phyloP scores from a whole-genome alignment of 306 rosid species.

The Morella rubra region DNA sequence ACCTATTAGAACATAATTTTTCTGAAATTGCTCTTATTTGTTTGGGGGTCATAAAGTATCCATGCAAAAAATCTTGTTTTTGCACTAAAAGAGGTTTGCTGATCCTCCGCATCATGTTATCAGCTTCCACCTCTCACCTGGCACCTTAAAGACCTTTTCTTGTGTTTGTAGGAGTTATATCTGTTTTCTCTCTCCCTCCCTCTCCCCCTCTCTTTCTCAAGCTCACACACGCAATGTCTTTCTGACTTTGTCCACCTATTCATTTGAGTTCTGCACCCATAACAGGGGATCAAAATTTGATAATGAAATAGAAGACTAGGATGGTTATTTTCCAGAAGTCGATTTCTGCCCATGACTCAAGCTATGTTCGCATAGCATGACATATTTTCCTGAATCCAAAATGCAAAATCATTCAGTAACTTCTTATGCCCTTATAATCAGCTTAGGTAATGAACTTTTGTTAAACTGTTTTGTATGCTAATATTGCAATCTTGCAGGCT shows the following conservation, averaged over 20 bases:
- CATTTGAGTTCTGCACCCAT: not conserved
- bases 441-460: constrained; percentile 2
- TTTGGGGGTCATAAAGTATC: constrained; percentile 2
- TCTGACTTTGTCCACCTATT: not conserved
- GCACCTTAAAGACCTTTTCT: no score
- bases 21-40: not conserved
- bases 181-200: no score
- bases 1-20: constrained; percentile 10
- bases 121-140: not conserved
- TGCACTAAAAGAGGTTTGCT: not conserved
- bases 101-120: not conserved
- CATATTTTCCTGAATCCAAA: not conserved
- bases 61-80: not conserved
- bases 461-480: constrained; percentile 9
- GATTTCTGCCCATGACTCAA: not conserved
- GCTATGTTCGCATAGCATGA: not conserved
- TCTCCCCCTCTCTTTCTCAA: not conserved
- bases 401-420: no score
- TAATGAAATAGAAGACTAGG: not conserved
- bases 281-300: not conserved
- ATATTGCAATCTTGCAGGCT: constrained; percentile 48
- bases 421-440: constrained; percentile 7
- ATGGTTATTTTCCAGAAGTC: not conserved
- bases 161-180: no score
- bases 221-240: not conserved